A percentile compares a stretch with the other conserved stretches of the same genome.
These are phyloP conservation scores for Phytophthora podocarpi DNA, from an alignment of 352 stramenopile species.

Conservation along the genomic window DNA sequence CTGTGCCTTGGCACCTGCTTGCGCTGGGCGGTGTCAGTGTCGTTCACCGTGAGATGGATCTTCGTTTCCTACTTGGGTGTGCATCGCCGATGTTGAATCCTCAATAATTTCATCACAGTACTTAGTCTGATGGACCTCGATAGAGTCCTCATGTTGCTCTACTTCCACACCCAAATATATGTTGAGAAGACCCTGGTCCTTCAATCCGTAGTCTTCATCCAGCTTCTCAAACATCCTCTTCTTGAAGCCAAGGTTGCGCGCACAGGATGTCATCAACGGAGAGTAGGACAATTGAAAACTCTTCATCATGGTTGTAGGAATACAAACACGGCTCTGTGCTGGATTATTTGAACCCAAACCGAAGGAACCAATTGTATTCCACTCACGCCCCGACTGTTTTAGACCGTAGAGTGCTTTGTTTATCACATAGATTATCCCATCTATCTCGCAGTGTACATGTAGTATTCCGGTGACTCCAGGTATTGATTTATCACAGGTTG, in stretches of 20 bases:
- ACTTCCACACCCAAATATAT: constrained; percentile 22
- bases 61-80: constrained; percentile 2
- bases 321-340: constrained; percentile 19
- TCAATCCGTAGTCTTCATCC: constrained; percentile 24
- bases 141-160: not conserved
- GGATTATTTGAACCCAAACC: not conserved
- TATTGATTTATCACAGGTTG: not conserved
- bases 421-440: not conserved
- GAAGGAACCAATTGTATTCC: not conserved
- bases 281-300: constrained; percentile 20
- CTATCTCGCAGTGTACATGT: not conserved
- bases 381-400: not conserved
- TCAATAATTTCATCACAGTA: constrained; percentile 16
- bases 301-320: not conserved
- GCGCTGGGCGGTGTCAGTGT: not conserved
- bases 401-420: not conserved
- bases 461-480: not conserved
- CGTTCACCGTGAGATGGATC: not conserved
- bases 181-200: constrained; percentile 26
- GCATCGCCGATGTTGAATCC: not conserved
- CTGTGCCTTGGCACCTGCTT: not conserved
- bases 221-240: constrained; percentile 20
- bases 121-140: constrained; percentile 11
- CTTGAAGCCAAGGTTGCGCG: constrained; percentile 19
- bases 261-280: constrained; percentile 40